These are phyloP conservation scores for Chlamydomonas reinhardtii DNA, from an alignment of 163 green algal genomes.

Conservation along the genomic window DNA sequence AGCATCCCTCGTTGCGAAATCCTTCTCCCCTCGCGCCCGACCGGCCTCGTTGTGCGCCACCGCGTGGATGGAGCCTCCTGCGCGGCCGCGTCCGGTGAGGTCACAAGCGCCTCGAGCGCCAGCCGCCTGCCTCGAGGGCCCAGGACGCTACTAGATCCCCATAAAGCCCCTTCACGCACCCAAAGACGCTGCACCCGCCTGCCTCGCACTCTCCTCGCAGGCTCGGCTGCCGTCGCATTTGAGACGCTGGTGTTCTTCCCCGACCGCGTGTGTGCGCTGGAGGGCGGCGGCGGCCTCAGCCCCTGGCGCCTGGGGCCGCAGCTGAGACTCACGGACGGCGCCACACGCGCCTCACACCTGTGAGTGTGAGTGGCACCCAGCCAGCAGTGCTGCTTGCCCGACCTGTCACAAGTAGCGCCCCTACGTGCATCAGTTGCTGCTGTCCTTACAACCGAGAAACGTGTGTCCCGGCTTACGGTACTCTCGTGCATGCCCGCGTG, in stretches of 20 bases:
- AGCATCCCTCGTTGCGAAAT: too few species aligned
- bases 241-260: slow-evolving; percentile 24
- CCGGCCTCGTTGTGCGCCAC: neutral
- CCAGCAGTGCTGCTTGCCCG: too few species aligned
- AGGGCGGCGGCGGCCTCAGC: neutral
- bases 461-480: too few species aligned
- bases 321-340: neutral
- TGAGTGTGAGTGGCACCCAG: too few species aligned
- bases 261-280: neutral
- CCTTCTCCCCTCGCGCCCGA: neutral
- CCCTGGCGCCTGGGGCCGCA: neutral
- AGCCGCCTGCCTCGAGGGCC: too few species aligned
- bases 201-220: neutral
- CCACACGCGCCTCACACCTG: neutral
- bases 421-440: too few species aligned
- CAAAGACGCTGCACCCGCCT: too few species aligned
- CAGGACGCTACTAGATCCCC: too few species aligned
- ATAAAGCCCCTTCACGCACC: neutral
- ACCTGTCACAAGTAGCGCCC: too few species aligned
- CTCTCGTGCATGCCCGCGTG: too few species aligned
- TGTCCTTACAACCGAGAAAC: too few species aligned
- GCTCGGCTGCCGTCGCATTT: neutral
- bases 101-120: neutral
- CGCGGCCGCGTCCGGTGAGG: neutral
- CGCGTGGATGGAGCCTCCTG: neutral